These are phyloP conservation scores for Halocafeteria seosinensis DNA, from an alignment of 108 stramenopile species.

Conservation along the genomic window DNA sequence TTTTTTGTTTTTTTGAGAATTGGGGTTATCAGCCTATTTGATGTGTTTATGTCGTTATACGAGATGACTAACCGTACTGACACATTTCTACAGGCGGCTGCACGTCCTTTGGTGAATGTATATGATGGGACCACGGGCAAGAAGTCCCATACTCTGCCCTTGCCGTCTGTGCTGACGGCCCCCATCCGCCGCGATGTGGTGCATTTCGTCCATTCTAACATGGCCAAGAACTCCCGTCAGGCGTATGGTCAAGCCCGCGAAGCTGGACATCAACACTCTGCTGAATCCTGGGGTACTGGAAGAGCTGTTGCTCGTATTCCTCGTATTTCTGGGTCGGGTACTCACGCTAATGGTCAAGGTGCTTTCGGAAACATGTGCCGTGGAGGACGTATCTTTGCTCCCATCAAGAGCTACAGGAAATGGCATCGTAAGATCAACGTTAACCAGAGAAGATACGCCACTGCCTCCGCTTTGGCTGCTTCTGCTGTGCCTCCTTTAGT, in stretches of 20 bases:
- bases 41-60: neutral
- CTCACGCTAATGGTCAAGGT: conserved; percentile 91
- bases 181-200: conserved; percentile 95
- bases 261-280: conserved; percentile 83
- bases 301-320: conserved; percentile 99
- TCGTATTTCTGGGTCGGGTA: conserved; percentile 93
- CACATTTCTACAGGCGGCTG: conserved; percentile 41
- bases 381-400: conserved; percentile 90
- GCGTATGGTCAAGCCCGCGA: conserved; percentile 84
- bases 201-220: conserved; percentile 92
- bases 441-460: conserved; percentile 85
- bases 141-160: conserved; percentile 61
- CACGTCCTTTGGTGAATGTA: conserved; percentile 85
- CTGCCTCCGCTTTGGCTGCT: conserved; percentile 89
- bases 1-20: no score
- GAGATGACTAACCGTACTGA: neutral
- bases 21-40: no score
- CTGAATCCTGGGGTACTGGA: conserved; percentile 95
- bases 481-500: conserved; percentile 86
- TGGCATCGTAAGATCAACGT: conserved; percentile 94
- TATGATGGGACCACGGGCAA: conserved; percentile 51
- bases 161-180: conserved; percentile 85
- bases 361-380: conserved; percentile 98
- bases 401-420: conserved; percentile 97
- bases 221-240: conserved; percentile 98